A percentile compares a stretch with the other conserved stretches of the same genome.
Evolutionary conservation across 495 filamentous ascomycete species (phyloP).

Genomic region (Podospora bellae-mahoneyi): DNA sequence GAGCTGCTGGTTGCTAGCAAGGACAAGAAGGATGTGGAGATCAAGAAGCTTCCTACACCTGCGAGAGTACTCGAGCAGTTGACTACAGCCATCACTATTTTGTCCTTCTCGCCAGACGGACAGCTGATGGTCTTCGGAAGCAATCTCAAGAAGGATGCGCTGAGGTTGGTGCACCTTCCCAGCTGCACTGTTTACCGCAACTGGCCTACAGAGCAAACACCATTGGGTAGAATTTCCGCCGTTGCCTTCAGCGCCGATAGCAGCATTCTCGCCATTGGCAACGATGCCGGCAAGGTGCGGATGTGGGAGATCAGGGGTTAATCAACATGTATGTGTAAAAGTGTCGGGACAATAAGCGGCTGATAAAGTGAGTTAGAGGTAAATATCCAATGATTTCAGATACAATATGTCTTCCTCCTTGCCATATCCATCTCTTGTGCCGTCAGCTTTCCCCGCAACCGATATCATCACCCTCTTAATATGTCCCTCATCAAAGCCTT

Average conservation of each 20-base stretch:
- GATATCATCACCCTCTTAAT: no score
- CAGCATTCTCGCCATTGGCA: conserved; percentile 75
- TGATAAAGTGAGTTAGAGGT: neutral
- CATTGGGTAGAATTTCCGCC: conserved; percentile 76
- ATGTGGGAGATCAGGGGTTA: conserved; percentile 74
- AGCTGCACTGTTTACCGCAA: conserved; percentile 91
- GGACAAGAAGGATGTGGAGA: conserved; percentile 38
- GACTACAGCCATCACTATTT: conserved; percentile 71
- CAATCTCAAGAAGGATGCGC: conserved; percentile 78
- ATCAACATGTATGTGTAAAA: neutral
- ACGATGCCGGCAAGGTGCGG: conserved; percentile 79
- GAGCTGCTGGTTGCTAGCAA: conserved; percentile 49
- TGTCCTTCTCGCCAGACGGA: conserved; percentile 81
- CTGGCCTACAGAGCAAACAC: conserved; percentile 90
- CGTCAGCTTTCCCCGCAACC: no score
- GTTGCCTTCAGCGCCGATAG: conserved; percentile 71
- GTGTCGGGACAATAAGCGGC: neutral
- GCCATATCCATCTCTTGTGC: neutral
- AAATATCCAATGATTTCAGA: neutral
- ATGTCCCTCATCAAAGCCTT: conserved; percentile 20
- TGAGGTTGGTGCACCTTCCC: conserved; percentile 86
- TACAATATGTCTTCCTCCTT: neutral
- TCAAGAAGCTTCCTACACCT: conserved; percentile 66
- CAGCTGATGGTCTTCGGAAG: conserved; percentile 84
- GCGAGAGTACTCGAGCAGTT: conserved; percentile 73